A percentile compares a stretch with the other conserved stretches of the same genome.
Evolutionary conservation across 805 yeast genomes (phyloP).

Genomic region (Pichia cephalocereana): DNA sequence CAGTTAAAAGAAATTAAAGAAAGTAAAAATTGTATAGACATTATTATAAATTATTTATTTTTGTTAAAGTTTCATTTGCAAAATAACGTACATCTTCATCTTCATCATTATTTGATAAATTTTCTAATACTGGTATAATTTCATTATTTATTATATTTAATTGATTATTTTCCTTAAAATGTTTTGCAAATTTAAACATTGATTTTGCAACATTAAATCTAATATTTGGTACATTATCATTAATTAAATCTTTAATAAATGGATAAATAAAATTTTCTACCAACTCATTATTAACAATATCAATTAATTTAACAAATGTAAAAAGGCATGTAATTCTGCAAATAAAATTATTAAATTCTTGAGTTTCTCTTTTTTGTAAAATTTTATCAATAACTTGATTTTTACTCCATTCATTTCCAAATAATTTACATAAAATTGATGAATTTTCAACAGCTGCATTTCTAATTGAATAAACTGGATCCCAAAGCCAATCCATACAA

Average conservation of each 20-base stretch:
- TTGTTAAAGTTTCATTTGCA: conserved; percentile 44
- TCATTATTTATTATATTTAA: conserved; percentile 36
- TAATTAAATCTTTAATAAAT: conserved; percentile 59
- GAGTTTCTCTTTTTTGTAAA: conserved; percentile 33
- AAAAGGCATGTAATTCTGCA: conserved; percentile 87
- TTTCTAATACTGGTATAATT: conserved; percentile 57
- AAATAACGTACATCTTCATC: conserved; percentile 89
- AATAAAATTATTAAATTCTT: conserved; percentile 57
- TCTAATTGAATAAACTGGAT: conserved; percentile 90
- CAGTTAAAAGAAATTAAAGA: conserved; percentile 13
- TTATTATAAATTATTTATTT: conserved; percentile 11
- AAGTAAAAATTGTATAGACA: not conserved
- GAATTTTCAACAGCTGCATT: conserved; percentile 90
- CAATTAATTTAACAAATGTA: conserved; percentile 74
- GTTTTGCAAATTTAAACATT: conserved; percentile 50
- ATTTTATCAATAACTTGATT: conserved; percentile 72
- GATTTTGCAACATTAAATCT: conserved; percentile 93
- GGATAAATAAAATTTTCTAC: conserved; percentile 66
- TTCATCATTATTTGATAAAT: conserved; percentile 49
- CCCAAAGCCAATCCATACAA: conserved; percentile 98
- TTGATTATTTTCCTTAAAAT: conserved; percentile 28
- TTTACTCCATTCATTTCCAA: conserved; percentile 93
- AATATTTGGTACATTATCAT: conserved; percentile 88
- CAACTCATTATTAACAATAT: conserved; percentile 53
- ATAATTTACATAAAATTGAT: conserved; percentile 69